Base-by-base conservation (phyloP, 1,139 yeast species). In the Taiozyma sp. region DNA sequence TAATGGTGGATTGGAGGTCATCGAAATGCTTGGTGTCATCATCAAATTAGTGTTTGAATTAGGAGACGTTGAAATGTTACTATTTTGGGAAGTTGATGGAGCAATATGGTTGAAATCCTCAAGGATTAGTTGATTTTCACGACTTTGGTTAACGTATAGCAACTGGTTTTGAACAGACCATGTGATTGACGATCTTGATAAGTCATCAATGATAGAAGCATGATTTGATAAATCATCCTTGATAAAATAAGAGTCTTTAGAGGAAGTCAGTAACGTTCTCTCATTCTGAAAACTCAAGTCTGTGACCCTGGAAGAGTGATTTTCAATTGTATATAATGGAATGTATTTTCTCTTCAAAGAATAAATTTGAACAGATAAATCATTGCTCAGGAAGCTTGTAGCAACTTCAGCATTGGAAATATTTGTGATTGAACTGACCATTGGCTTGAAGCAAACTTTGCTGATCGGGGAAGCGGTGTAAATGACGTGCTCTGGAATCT, bases 351-450 rank as follows among this genome's bases (percentile, higher is more conserved):
- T 72, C 44, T 77, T 76, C 46, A 91, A 72, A 48, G 84, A 83
- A 79, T 89, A 93, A 3, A 89, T 76, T 42, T 86, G 81, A 7
- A 89, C 76, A 21, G 83, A 77, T 11, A 88, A 79, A 61, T 88
- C 96, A 59, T 86, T 91, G 51, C 85, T 85, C 58, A 88, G 71
- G 53, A 85, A 87, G 64, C 86, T 85, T 47, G 88, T 79, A 0
- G 96, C 97, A 59, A 90, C 75, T 57, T 87, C 84, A 32, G 89
- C 81, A 56, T 69, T 67, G 24, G 62, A 52, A 19, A 69, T 62
- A 44, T 62, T 64, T 13, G 58, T 47, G 4, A 48, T 45, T 14
- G 42, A 29, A 81, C 57, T 66, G 44, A 50, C 57, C 21, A 57
- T 55, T 10, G 73, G 76, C 50, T 69, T 63, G 50, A 70, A 70